Conservation (phyloP, 768 basidiomycete genomes). For the Pulveroboletus ravenelii region DNA sequence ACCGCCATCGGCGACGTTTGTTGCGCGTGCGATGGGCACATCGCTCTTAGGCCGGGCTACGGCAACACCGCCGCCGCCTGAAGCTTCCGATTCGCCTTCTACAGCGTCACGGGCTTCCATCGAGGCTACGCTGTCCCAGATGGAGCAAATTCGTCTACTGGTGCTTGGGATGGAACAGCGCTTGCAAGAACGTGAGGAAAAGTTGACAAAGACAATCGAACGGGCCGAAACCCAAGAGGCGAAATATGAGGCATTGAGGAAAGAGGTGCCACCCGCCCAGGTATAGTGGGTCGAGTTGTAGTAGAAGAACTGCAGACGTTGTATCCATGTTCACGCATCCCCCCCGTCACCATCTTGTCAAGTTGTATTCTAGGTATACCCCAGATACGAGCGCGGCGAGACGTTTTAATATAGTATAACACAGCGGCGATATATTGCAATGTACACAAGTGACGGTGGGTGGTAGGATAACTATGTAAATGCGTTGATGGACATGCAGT, state of each 20-base stretch:
- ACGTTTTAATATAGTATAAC: conserved; percentile 7
- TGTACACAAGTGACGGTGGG: conserved; percentile 29
- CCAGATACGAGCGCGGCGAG: background rate
- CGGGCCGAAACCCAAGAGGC: conserved; percentile 56
- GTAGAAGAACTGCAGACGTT: background rate
- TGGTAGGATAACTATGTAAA: conserved; percentile 15
- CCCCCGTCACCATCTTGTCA: conserved; percentile 8
- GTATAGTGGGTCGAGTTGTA: background rate
- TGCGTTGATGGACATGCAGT: conserved; percentile 22
- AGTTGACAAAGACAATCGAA: conserved; percentile 54
- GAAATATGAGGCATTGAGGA: conserved; percentile 47
- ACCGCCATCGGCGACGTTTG: conserved; percentile 29
- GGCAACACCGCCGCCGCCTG: conserved; percentile 16
- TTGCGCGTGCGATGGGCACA: conserved; percentile 25
- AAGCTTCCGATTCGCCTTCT: conserved; percentile 10
- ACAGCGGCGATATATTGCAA: conserved; percentile 26
- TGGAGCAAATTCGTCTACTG: conserved; percentile 64
- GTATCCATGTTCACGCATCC: conserved; percentile 12
- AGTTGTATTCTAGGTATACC: conserved; percentile 22
- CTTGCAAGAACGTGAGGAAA: conserved; percentile 57
- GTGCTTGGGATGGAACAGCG: conserved; percentile 76
- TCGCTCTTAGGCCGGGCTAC: conserved; percentile 23
- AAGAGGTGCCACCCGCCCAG: conserved; percentile 32
- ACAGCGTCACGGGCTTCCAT: conserved; percentile 23
- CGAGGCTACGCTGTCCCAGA: conserved; percentile 49